phyloP scores from a whole-genome alignment of 1,139 yeast species.

The Yamadazyma diospyri region DNA sequence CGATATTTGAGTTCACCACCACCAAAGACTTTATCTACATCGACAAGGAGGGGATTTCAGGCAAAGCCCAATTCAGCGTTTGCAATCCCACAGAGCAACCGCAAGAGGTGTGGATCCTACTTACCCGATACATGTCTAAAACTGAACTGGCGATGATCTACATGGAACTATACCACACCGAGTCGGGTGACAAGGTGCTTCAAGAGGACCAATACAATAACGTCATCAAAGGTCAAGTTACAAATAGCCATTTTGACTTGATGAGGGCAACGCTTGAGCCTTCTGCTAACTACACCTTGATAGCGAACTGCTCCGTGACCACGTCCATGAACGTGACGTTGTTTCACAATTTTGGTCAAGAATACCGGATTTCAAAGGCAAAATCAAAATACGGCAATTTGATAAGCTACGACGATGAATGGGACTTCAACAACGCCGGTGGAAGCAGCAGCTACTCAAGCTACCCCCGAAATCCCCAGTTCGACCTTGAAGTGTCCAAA shows the following conservation, averaged over 20 bases:
- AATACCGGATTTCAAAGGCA: constrained; percentile 23
- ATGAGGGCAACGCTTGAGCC: constrained; percentile 25
- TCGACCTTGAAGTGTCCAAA: constrained; percentile 23
- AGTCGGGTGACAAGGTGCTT: constrained; percentile 30
- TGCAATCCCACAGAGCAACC: constrained; percentile 25
- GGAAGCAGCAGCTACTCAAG: constrained; percentile 54
- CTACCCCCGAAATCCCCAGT: constrained; percentile 65
- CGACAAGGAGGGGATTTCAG: neutral
- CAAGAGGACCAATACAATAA: constrained; percentile 27
- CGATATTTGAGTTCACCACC: constrained; percentile 18
- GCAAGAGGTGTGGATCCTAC: constrained; percentile 47
- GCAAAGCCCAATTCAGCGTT: constrained; percentile 48
- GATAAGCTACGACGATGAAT: constrained; percentile 34
- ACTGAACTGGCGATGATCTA: constrained; percentile 21
- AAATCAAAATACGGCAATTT: constrained; percentile 18
- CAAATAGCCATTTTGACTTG: constrained; percentile 28
- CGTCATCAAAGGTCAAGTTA: constrained; percentile 17
- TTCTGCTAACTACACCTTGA: constrained; percentile 22
- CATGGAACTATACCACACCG: constrained; percentile 28
- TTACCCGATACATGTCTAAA: constrained; percentile 36
- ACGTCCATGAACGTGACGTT: constrained; percentile 36
- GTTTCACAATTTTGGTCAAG: constrained; percentile 25
- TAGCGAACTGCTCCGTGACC: constrained; percentile 20
- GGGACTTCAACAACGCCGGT: constrained; percentile 50
- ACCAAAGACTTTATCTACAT: constrained; percentile 30